Conservation (phyloP, 2,329 filamentous ascomycete genomes). For the Aspergillus terreus region DNA sequence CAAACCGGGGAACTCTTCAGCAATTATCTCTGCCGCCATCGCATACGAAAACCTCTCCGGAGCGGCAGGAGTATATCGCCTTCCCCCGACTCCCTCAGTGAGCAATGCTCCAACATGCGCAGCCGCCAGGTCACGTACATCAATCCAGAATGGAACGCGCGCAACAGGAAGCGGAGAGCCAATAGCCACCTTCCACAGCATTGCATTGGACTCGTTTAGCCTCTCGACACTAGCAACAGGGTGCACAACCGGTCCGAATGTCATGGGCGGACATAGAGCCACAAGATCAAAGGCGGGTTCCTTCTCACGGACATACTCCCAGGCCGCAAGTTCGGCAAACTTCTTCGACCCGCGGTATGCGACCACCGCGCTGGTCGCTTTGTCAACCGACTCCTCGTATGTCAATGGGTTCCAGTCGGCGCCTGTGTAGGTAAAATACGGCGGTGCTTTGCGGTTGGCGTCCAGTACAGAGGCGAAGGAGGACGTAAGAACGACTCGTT, state of each 20-base stretch:
- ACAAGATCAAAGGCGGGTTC: conserved; percentile 42
- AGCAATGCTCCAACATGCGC: conserved; percentile 44
- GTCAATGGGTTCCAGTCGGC: conserved; percentile 30
- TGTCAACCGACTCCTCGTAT: conserved; percentile 23
- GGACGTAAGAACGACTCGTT: conserved; percentile 26
- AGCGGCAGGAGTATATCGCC: conserved; percentile 39
- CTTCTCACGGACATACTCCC: conserved; percentile 30
- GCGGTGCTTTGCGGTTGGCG: conserved; percentile 8
- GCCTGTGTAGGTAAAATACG: conserved; percentile 24
- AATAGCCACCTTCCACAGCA: conserved; percentile 39
- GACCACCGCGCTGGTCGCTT: conserved; percentile 16
- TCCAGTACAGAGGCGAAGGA: conserved; percentile 29
- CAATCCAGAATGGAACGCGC: conserved; percentile 36
- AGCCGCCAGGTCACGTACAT: conserved; percentile 46
- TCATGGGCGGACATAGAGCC: conserved; percentile 44
- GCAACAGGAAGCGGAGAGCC: conserved; percentile 35
- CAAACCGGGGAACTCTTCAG: conserved; percentile 2
- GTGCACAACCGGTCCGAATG: conserved; percentile 44
- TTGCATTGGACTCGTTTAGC: conserved; percentile 43
- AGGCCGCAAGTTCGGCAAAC: conserved; percentile 27
- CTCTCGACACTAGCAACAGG: conserved; percentile 30
- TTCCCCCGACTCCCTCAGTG: conserved; percentile 21
- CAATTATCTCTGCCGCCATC: conserved; percentile 24
- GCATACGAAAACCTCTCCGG: conserved; percentile 46
- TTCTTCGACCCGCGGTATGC: conserved; percentile 33